Evolutionary conservation across 441 rosid genomes (phyloP).

Genomic region (Aquilaria agallochum): DNA sequence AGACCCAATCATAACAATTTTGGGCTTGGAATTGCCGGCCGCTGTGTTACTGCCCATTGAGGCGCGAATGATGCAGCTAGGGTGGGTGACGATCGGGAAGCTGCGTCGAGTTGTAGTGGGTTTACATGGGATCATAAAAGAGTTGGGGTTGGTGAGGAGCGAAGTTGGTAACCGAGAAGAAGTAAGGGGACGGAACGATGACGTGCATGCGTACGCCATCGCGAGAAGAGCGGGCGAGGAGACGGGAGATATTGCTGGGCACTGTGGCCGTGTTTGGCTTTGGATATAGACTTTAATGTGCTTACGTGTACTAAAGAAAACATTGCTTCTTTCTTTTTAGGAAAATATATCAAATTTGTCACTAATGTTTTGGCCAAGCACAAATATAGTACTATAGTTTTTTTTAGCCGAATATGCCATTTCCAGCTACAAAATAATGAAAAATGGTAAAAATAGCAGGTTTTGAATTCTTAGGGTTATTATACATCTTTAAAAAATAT

Average conservation of each 20-base stretch:
- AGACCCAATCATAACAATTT: slow-evolving; percentile 35
- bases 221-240: slow-evolving; percentile 5
- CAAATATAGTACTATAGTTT: no score
- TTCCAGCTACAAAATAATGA: no score
- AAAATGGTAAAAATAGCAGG: no score
- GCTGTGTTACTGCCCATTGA: slow-evolving; percentile 7
- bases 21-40: slow-evolving; percentile 19
- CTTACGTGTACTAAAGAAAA: not conserved
- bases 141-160: slow-evolving; percentile 2
- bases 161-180: slow-evolving; percentile 15
- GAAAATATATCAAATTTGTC: no score
- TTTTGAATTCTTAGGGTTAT: no score
- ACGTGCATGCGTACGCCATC: slow-evolving; percentile 26
- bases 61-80: slow-evolving; percentile 26
- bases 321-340: not conserved
- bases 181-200: slow-evolving; percentile 22
- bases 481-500: no score
- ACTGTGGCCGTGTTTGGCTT: not conserved
- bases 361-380: no score
- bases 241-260: not conserved
- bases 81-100: slow-evolving; percentile 8
- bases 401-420: no score
- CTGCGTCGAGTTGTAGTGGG: slow-evolving; percentile 5
- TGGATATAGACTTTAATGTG: not conserved
- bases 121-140: slow-evolving; percentile 17